Evolutionary conservation across 768 basidiomycete species (phyloP).

Genomic region (Xanthoconium purpureum): DNA sequence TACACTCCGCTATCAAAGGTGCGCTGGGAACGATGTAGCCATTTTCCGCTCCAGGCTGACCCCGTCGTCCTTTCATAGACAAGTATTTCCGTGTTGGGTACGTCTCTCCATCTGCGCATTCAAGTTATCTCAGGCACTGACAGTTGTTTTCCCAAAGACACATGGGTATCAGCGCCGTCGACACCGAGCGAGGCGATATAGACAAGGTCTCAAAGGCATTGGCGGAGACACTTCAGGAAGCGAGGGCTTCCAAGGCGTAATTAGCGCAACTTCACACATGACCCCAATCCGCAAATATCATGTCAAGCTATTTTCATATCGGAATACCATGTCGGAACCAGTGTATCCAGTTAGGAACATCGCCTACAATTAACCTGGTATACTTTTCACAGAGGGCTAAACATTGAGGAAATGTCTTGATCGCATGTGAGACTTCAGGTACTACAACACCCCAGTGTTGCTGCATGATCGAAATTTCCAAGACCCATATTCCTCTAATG

Average conservation of each 20-base stretch:
- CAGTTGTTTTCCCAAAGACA: slow-evolving; percentile 41
- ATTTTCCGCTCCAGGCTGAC: slow-evolving; percentile 8
- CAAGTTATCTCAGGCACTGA: slow-evolving; percentile 2
- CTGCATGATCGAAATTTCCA: too few species aligned
- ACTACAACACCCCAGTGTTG: too few species aligned
- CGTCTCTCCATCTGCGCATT: slow-evolving; percentile 20
- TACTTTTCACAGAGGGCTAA: too few species aligned
- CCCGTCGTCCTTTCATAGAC: slow-evolving; percentile 38
- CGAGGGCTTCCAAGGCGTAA: slow-evolving; percentile 10
- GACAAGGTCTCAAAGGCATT: slow-evolving; percentile 67
- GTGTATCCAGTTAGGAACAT: too few species aligned
- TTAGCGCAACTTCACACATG: too few species aligned
- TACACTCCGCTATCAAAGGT: slow-evolving; percentile 84
- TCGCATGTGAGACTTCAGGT: too few species aligned
- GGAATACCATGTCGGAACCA: background rate
- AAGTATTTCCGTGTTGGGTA: slow-evolving; percentile 91
- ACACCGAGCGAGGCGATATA: slow-evolving; percentile 67
- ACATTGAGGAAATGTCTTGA: too few species aligned
- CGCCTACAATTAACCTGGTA: too few species aligned
- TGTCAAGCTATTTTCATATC: background rate
- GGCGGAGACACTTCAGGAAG: slow-evolving; percentile 50
- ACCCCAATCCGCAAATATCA: too few species aligned
- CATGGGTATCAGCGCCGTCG: slow-evolving; percentile 86
- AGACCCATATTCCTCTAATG: too few species aligned
- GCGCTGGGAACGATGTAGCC: slow-evolving; percentile 13